A percentile compares a stretch with the other conserved stretches of the same genome.
Conservation (phyloP, 345 rosid genomes). For the Limnanthes douglasii region DNA sequence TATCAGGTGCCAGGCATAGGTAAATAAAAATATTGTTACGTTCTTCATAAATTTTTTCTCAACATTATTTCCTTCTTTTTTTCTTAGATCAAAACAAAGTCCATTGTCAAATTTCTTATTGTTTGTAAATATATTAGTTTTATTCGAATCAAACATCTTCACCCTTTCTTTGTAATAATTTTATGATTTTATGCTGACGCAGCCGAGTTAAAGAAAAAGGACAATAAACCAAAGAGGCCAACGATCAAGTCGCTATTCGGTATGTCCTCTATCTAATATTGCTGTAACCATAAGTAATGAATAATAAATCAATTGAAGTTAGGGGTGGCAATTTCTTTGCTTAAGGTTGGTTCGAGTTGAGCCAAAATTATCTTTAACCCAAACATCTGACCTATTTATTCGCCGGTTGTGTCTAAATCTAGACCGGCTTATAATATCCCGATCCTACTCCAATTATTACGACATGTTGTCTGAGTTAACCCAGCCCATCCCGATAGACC, state of each 20-base stretch:
- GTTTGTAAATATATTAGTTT: not conserved
- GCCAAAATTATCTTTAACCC: no score
- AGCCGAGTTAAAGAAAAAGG: constrained; percentile 88
- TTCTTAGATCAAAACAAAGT: not conserved
- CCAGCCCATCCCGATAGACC: no score
- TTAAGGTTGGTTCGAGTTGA: no score
- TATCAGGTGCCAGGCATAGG: constrained; percentile 91
- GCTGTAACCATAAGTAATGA: no score
- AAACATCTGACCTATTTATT: not conserved
- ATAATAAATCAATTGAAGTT: no score
- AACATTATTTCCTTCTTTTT: not conserved
- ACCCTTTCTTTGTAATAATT: constrained; percentile 1
- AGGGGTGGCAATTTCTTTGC: no score
- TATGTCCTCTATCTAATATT: no score
- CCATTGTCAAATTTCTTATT: not conserved
- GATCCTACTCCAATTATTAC: no score
- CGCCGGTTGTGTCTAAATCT: no score
- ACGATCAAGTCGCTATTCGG: constrained; percentile 77
- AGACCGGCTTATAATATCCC: no score
- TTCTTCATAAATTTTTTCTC: constrained; percentile 4
- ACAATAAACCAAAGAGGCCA: constrained; percentile 44
- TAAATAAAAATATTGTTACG: no score
- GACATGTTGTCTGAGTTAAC: no score
- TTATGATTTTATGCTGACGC: not conserved
- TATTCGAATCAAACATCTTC: not conserved